Percentiles rank a stretch among this genome's conserved stretches.
Evolutionary conservation across 805 yeast genomes (phyloP).

Genomic region (Hyphopichia homilentoma): DNA sequence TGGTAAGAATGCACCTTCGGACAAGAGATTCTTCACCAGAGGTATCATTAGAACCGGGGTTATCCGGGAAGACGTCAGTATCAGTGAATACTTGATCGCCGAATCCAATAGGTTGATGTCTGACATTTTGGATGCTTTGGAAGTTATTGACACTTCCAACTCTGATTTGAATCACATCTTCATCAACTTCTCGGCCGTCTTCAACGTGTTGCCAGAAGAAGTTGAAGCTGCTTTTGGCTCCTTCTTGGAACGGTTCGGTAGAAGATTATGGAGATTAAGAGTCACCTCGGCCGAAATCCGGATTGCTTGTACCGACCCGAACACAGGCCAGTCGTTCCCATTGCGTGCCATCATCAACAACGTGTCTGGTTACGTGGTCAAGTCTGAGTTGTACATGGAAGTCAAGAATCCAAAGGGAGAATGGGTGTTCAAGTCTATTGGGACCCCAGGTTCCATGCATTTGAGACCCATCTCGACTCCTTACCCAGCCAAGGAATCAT

Average conservation of each 20-base stretch:
- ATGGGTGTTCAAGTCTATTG: constrained; percentile 95
- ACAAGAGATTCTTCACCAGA: constrained; percentile 93
- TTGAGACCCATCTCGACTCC: constrained; percentile 93
- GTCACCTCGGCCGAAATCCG: constrained; percentile 97
- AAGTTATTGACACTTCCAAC: constrained; percentile 89
- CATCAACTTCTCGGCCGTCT: constrained; percentile 93
- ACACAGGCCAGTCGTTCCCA: constrained; percentile 88
- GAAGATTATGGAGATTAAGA: constrained; percentile 94
- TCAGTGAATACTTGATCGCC: constrained; percentile 90
- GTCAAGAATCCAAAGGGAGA: constrained; percentile 89
- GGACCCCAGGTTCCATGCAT: constrained; percentile 96
- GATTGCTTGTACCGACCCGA: constrained; percentile 88
- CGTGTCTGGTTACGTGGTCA: constrained; percentile 95
- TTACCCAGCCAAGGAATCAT: constrained; percentile 95
- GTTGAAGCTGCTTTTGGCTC: constrained; percentile 98
- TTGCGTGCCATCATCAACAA: constrained; percentile 94
- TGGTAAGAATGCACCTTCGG: constrained; percentile 90
- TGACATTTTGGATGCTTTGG: constrained; percentile 91
- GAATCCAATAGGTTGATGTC: constrained; percentile 96
- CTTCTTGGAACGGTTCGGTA: constrained; percentile 94
- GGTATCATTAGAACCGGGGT: constrained; percentile 97
- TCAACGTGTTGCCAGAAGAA: constrained; percentile 91
- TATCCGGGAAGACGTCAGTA: constrained; percentile 87
- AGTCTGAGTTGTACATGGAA: constrained; percentile 92
- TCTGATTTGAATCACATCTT: constrained; percentile 96